Conservation (phyloP, 1,284 basidiomycete species). For the Fistulina hepatica region DNA sequence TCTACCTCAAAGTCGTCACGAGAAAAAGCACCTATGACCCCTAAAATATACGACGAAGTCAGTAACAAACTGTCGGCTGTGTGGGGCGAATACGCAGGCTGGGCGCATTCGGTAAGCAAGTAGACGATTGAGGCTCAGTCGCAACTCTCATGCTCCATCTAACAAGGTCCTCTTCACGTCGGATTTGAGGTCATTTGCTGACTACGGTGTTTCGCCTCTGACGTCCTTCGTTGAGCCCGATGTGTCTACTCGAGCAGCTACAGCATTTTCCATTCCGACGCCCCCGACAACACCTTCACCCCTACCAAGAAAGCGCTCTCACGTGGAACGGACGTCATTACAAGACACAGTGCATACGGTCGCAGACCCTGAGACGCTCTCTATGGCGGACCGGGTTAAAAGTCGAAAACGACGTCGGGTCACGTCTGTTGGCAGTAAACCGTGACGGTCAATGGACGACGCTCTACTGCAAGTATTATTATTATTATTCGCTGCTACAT, state of each 20-base stretch:
- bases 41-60: conserved; percentile 70
- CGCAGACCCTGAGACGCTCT: no score
- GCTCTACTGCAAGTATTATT: no score
- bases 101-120: conserved; percentile 75
- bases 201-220: conserved; percentile 25
- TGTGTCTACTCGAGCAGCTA: not conserved
- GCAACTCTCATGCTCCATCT: not conserved
- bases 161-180: conserved; percentile 47
- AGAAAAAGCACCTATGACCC: conserved; percentile 40
- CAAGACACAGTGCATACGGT: no score
- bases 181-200: conserved; percentile 40
- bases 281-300: conserved; percentile 22
- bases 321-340: conserved; percentile 6
- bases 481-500: no score
- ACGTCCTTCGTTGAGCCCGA: no score
- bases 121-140: not conserved
- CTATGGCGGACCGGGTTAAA: no score
- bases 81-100: conserved; percentile 85
- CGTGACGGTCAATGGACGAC: no score
- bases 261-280: conserved; percentile 14
- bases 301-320: conserved; percentile 18
- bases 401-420: no score
- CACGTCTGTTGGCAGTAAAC: no score
- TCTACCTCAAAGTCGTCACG: conserved; percentile 40
- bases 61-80: conserved; percentile 49